These are phyloP conservation scores for Phytophthora cactorum DNA, from an alignment of 352 stramenopile species.

Conservation along the genomic window DNA sequence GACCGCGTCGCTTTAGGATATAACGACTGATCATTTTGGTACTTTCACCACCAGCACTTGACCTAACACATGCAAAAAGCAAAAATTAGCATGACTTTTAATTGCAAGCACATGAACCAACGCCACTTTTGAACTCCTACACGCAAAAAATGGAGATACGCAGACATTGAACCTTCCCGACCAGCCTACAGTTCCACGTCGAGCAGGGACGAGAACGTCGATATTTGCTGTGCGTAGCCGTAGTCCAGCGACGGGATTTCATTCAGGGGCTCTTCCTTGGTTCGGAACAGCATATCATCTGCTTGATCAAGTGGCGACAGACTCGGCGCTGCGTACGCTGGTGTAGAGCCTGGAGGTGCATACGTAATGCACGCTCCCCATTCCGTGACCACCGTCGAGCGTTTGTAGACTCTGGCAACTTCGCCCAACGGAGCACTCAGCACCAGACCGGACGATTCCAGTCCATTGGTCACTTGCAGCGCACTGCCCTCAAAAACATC, in stretches of 20 bases:
- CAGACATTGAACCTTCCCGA: not conserved
- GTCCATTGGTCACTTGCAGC: not conserved
- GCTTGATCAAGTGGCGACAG: constrained; percentile 8
- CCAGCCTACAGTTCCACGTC: constrained; percentile 28
- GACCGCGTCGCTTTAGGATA: constrained; percentile 21
- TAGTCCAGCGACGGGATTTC: constrained; percentile 12
- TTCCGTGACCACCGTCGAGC: constrained; percentile 12
- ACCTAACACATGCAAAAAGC: not conserved
- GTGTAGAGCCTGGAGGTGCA: constrained; percentile 4
- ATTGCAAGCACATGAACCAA: constrained; percentile 22
- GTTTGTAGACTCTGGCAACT: constrained; percentile 24
- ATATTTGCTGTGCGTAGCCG: constrained; percentile 7
- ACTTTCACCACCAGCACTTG: no score
- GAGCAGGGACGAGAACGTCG: constrained; percentile 8
- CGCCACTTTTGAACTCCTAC: constrained; percentile 17
- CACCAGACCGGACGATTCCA: constrained; percentile 13
- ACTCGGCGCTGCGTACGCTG: constrained; percentile 7
- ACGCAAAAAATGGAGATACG: constrained; percentile 11
- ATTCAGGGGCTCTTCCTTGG: constrained; percentile 8
- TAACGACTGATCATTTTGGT: constrained; percentile 4
- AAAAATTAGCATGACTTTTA: not conserved
- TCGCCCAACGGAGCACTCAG: constrained; percentile 23
- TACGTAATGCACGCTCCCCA: constrained; percentile 19
- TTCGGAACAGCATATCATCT: constrained; percentile 11
- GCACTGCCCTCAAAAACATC: constrained; percentile 18